Base-by-base conservation (phyloP, 1,139 yeast genomes). In the Lodderomyces oxycetoniae region DNA sequence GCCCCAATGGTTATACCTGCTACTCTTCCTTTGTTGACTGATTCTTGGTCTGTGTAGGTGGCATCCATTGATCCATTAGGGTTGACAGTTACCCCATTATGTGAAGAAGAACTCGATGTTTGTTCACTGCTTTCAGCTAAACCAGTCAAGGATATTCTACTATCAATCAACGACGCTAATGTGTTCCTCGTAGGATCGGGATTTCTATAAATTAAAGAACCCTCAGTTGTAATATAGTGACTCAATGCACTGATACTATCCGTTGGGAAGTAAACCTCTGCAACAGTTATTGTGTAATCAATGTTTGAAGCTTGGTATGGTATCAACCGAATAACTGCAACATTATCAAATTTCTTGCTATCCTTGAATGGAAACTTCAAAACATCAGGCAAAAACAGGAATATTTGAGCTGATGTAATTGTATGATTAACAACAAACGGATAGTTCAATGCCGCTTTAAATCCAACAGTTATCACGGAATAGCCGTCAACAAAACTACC, bases 251-350 rank as follows among this genome's bases (percentile, higher is more conserved):
- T 49, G 12, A 79, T 63, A 11, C 70, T 59, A 10, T 55, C 55
- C n/a, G 61, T 53, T 31, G 86, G 86, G 67, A 79, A 81, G 50
- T 78, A 81, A 35, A 81, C 83, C 53, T 79, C 85, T 12, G 91
- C 91, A 41, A 83, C 83, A 1, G 89, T 79, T 36, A 81, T 79
- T 30, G 82, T 71, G 53, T 82, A 82, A 31, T 59, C 49, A 40
- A 65, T 54, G 28, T 62, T 68, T n/a, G 48, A 44, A 3, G 83
- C 71, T 3, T 77, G 66, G 49, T 72, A 79, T 27, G 93, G 91
- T 38, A 80, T 75, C 47, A 83, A 66, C 55, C 79, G 74, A 41
- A 63, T 62, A 27, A 81, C 85, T 5, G 74, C 52, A 15, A 79
- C 72, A 28, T 70, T 61, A 15, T 23, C 28, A 39, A 57, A 56